phyloP scores from a whole-genome alignment of 352 stramenopile genomes.

The Pythium utonaiense region DNA sequence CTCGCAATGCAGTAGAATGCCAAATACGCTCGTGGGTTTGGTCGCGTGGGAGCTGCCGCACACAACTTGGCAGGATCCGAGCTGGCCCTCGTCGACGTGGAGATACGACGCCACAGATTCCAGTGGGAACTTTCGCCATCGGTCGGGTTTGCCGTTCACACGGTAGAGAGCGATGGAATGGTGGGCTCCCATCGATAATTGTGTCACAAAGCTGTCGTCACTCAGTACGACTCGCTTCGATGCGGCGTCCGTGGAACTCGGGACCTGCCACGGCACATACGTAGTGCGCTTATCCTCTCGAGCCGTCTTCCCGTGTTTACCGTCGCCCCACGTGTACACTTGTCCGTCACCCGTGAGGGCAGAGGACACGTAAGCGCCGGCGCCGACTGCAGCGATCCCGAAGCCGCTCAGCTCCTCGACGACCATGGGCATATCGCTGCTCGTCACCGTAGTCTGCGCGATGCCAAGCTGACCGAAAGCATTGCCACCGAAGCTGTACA shows the following conservation, averaged over 20 bases:
- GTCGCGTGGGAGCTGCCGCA: conserved; percentile 31
- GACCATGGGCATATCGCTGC: conserved; percentile 54
- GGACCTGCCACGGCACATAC: conserved; percentile 62
- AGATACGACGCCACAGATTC: conserved; percentile 24
- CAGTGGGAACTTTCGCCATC: conserved; percentile 65
- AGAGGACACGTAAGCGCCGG: conserved; percentile 50
- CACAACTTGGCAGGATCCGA: conserved; percentile 11
- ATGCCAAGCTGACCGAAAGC: conserved; percentile 58
- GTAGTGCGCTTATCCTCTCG: conserved; percentile 39
- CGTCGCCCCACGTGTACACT: conserved; percentile 70
- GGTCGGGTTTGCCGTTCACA: conserved; percentile 42
- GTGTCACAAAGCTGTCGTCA: conserved; percentile 35
- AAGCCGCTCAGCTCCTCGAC: conserved; percentile 46
- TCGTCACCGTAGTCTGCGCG: conserved; percentile 23
- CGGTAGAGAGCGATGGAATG: conserved; percentile 61
- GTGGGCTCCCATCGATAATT: conserved; percentile 54
- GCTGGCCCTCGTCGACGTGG: conserved; percentile 4
- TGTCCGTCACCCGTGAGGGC: conserved; percentile 57
- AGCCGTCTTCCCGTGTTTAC: conserved; percentile 41
- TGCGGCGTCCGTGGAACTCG: conserved; percentile 7
- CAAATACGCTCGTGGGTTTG: conserved; percentile 23
- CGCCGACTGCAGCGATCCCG: conserved; percentile 33
- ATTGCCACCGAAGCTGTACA: conserved; percentile 78
- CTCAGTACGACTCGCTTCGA: conserved; percentile 15
- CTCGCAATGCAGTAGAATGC: conserved; percentile 45